These are phyloP conservation scores for Zasmidium citrigriseum DNA, from an alignment of 2,329 filamentous ascomycete genomes.

Conservation along the genomic window DNA sequence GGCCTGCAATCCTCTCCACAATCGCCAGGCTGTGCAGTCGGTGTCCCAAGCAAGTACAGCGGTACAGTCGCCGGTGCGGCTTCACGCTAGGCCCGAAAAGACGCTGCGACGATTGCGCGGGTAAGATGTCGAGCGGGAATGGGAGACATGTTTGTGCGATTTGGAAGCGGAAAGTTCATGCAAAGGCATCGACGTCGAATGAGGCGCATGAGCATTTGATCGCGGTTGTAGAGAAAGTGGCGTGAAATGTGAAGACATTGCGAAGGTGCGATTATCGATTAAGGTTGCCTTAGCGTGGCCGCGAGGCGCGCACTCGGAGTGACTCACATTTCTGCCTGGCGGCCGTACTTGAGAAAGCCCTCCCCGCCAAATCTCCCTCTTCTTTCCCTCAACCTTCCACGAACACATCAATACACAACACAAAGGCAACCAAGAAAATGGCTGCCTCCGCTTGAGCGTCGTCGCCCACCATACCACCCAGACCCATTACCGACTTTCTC, in stretches of 20 bases:
- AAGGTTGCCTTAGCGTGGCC: neutral
- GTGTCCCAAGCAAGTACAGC: neutral
- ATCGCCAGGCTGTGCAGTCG: neutral
- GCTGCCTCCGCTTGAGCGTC: conserved; percentile 34
- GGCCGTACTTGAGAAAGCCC: too few relatives aligned
- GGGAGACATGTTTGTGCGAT: neutral
- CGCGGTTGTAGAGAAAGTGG: neutral
- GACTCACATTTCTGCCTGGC: too few relatives aligned
- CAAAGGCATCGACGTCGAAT: neutral
- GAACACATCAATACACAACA: conserved; percentile 17
- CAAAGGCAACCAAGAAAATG: conserved; percentile 33
- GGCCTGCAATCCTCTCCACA: neutral
- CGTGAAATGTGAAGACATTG: neutral
- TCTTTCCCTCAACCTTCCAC: conserved; percentile 14
- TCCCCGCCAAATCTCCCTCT: conserved; percentile 7
- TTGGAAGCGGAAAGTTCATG: neutral
- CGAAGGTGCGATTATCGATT: neutral
- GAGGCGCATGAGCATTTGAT: neutral
- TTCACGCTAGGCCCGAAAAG: neutral
- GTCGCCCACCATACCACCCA: conserved; percentile 34
- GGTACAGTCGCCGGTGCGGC: neutral
- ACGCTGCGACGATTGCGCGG: neutral
- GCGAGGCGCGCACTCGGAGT: neutral
- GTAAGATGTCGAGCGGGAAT: neutral
- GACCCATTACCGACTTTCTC: conserved; percentile 24